Base-by-base conservation (phyloP, 2,329 filamentous ascomycete species). In the Hypoxylon sp. region DNA sequence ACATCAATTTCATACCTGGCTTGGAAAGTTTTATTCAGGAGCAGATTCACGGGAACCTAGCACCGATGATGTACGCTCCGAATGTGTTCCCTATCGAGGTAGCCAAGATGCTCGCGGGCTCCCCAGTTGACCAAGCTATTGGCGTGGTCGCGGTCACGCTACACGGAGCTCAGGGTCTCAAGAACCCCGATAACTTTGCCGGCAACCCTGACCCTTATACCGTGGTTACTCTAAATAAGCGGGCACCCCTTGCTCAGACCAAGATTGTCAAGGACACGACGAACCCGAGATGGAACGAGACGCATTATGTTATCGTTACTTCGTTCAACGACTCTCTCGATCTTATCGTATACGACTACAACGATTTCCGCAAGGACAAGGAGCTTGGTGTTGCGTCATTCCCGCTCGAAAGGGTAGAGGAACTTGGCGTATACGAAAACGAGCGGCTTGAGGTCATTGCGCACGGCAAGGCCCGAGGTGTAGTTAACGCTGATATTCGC, bases 41-140 rank as follows among this genome's bases (percentile, higher is more conserved):
- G 72, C 93, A 97, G 80, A 97, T 99, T 55, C 96, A 99, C 77
- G 91, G 91, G 67, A 97, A 94, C 74, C 81, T 99, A 51, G 91
- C 88, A 1, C 96, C 95, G 0, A 98, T 99, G 91, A 97, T 99
- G 93, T 99, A 99, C 75, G 90, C 89, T 37, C 95, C 95, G 7
- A 97, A 99, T 71, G 93, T 98, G 51, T 99, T 99, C 83, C 95
- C 95, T 15, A 95, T 99, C 69, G 95, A 99, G 75, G 93, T 99
- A 59, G 95, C 95, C 71, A 98, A 99, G 85, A 95, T 99, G 92
- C 84, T 99, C 68, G 92, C 94, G 44, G 95, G 95, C 62, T 94
- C 91, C 61, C 89, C 95, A 0, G 92, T 99, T 52, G 96, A 99
- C 76, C 92, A 97, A 79, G 95, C 95, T 10, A 93, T 99, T 73